phyloP scores from a whole-genome alignment of 2,329 filamentous ascomycete species.

The Trichoderma pleuroti region DNA sequence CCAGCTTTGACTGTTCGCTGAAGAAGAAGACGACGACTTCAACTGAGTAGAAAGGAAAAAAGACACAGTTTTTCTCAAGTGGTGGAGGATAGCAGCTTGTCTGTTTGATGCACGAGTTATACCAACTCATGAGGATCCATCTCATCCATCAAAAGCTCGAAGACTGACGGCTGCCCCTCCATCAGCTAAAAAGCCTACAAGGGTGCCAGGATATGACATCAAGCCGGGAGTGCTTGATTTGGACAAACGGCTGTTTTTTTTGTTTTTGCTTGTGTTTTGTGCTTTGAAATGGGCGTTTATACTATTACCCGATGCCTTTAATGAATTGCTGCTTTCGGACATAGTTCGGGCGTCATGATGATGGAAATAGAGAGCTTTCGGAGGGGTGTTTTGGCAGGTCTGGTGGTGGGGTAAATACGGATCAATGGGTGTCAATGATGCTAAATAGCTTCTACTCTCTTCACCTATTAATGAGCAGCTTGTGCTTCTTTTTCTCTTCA shows the following conservation, averaged over 20 bases:
- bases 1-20: constrained; percentile 34
- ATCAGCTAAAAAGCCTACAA: background rate
- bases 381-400: background rate
- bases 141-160: background rate
- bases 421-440: background rate
- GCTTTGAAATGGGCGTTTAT: constrained; percentile 10
- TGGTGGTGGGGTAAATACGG: constrained; percentile 7
- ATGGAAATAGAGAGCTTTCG: background rate
- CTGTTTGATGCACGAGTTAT: background rate
- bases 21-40: background rate
- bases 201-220: background rate
- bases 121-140: background rate
- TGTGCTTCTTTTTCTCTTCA: background rate
- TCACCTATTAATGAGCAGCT: background rate
- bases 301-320: constrained; percentile 8
- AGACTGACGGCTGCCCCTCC: background rate
- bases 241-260: background rate
- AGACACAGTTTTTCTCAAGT: background rate
- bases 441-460: background rate
- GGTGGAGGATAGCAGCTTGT: background rate
- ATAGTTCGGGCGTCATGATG: constrained; percentile 17
- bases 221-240: background rate
- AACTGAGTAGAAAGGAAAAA: background rate
- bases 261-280: background rate
- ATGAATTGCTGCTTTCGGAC: constrained; percentile 3